phyloP scores from a whole-genome alignment of 208 protist genomes.

The Lotmaria passim region DNA sequence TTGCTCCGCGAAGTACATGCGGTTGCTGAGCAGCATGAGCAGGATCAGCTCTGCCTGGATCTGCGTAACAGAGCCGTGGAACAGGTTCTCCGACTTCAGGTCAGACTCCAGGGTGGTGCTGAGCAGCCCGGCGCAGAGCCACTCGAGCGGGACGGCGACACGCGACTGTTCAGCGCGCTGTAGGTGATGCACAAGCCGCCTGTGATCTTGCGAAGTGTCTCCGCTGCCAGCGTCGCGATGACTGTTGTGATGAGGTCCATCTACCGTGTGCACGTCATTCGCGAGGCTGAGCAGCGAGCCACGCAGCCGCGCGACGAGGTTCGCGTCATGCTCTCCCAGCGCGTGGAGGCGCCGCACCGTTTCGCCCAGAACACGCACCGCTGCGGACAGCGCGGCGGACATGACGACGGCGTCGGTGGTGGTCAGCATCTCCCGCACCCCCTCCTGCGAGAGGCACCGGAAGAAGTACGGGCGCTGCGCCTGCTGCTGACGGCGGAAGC shows the following conservation, averaged over 20 bases:
- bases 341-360: slow-evolving; percentile 32
- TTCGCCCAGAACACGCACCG: slow-evolving; percentile 28
- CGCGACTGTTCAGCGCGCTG: slow-evolving; percentile 32
- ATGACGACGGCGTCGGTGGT: slow-evolving; percentile 17
- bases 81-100: slow-evolving; percentile 68
- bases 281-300: slow-evolving; percentile 40
- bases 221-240: background rate
- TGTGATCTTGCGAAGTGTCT: background rate
- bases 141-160: slow-evolving; percentile 54
- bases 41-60: slow-evolving; percentile 50
- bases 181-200: slow-evolving; percentile 37
- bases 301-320: slow-evolving; percentile 34
- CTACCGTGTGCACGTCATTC: slow-evolving; percentile 27
- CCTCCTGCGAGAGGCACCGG: slow-evolving; percentile 40
- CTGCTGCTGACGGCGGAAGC: slow-evolving; percentile 62
- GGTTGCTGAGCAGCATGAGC: slow-evolving; percentile 75
- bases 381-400: slow-evolving; percentile 4
- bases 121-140: slow-evolving; percentile 59
- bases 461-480: slow-evolving; percentile 38
- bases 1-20: slow-evolving; percentile 66
- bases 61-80: slow-evolving; percentile 41
- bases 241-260: background rate
- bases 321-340: slow-evolving; percentile 39
- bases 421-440: slow-evolving; percentile 20
- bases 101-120: slow-evolving; percentile 59